phyloP scores from a whole-genome alignment of 78 protist species.

The Dictyostelium purpureum region DNA sequence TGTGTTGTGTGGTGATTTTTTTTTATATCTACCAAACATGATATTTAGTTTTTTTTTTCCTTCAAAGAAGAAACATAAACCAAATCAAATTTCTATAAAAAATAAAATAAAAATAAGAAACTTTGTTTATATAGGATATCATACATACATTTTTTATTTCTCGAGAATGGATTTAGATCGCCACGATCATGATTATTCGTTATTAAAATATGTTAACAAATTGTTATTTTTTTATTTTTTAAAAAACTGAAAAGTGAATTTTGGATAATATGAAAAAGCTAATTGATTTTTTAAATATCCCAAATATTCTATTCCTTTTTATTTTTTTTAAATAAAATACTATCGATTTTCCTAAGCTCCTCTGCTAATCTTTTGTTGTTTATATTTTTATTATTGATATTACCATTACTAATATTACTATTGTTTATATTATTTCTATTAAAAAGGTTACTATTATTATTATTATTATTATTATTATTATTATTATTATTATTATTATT shows the following conservation, averaged over 20 bases:
- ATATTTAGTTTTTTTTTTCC: too few species aligned
- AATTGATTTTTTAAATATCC: background rate
- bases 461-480: background rate
- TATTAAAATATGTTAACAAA: background rate
- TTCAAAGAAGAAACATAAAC: too few species aligned
- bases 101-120: too few species aligned
- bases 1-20: too few species aligned
- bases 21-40: too few species aligned
- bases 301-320: background rate
- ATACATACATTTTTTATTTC: too few species aligned
- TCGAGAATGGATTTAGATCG: too few species aligned
- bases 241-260: background rate
- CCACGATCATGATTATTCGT: too few species aligned
- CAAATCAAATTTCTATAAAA: too few species aligned
- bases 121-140: background rate
- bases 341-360: background rate
- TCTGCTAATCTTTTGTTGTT: background rate
- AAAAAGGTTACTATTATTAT: background rate
- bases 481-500: background rate
- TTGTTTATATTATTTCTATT: background rate
- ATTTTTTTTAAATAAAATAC: background rate
- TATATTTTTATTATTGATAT: background rate
- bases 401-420: background rate
- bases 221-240: background rate
- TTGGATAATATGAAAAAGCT: background rate